Evolutionary conservation across 208 protist species (phyloP).

Genomic region (Leishmania gerbilli): DNA sequence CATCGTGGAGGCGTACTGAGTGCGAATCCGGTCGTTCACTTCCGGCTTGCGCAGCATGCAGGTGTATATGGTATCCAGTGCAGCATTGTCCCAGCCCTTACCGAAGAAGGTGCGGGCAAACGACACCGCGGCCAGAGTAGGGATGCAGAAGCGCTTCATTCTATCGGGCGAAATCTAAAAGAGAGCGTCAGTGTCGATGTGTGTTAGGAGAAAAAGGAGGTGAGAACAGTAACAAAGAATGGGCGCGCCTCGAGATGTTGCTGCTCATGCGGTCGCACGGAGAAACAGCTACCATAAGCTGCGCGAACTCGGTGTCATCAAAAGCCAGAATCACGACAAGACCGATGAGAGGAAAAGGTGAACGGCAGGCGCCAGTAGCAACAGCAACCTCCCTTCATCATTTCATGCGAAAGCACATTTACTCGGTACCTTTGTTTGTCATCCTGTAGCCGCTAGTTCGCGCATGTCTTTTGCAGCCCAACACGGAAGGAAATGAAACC

Average conservation of each 20-base stretch:
- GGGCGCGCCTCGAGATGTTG: background rate
- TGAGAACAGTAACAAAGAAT: background rate
- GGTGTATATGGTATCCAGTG: constrained; percentile 84
- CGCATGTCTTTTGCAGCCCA: too few species aligned
- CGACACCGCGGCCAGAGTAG: constrained; percentile 43
- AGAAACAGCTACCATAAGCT: background rate
- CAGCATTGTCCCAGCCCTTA: constrained; percentile 91
- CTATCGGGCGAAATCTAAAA: constrained; percentile 28
- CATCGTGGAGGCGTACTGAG: constrained; percentile 85
- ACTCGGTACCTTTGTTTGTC: background rate
- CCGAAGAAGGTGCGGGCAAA: constrained; percentile 84
- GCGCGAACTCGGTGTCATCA: background rate
- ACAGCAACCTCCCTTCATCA: background rate
- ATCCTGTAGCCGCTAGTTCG: background rate
- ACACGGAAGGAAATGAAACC: background rate
- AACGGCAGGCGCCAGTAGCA: background rate
- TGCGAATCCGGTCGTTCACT: constrained; percentile 85
- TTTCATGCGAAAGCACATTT: background rate
- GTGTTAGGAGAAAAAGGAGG: constrained; percentile 10
- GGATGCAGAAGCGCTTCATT: constrained; percentile 81
- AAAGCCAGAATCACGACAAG: background rate
- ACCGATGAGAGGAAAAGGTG: background rate
- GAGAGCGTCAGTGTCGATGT: background rate
- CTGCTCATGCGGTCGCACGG: background rate
- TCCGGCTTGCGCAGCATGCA: constrained; percentile 88